Percentiles rank a stretch among this genome's conserved stretches.
Conservation (phyloP, 768 basidiomycete species). For the Lactarius deliciosus region DNA sequence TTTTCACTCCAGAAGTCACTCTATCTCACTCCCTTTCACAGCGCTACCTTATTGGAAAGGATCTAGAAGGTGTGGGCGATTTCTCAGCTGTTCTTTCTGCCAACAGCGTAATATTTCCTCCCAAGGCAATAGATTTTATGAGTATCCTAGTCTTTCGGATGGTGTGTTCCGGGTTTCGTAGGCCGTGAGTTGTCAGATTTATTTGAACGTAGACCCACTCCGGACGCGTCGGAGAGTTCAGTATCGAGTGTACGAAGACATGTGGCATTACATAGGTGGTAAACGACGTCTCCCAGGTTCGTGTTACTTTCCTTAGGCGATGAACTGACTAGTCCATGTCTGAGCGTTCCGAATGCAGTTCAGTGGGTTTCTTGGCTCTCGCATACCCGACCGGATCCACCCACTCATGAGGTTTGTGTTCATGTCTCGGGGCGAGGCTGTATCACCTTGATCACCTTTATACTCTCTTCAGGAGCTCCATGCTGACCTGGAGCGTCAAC, state of each 20-base stretch:
- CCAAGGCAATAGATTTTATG: conserved; percentile 28
- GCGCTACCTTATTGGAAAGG: conserved; percentile 23
- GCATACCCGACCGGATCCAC: conserved; percentile 24
- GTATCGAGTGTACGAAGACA: conserved; percentile 24
- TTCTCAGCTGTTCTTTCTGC: neutral
- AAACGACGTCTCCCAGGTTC: conserved; percentile 27
- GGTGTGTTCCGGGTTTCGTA: conserved; percentile 16
- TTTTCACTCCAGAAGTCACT: neutral
- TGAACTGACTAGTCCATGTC: conserved; percentile 9
- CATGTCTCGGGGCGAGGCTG: conserved; percentile 7
- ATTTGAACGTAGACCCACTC: conserved; percentile 10
- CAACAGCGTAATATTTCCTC: neutral
- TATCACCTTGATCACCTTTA: neutral
- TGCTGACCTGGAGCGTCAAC: neutral
- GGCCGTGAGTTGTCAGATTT: neutral
- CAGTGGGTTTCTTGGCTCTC: conserved; percentile 30
- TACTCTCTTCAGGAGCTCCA: neutral
- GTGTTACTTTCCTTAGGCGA: neutral
- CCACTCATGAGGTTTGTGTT: conserved; percentile 23
- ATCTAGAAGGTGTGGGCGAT: conserved; percentile 24
- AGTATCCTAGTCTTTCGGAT: conserved; percentile 24
- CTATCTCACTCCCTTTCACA: neutral
- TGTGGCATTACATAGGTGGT: conserved; percentile 28
- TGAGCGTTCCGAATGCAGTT: conserved; percentile 14
- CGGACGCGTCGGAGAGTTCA: conserved; percentile 24